Conservation (phyloP, 371 early-diverging fungal species). For the Apophysomyces trapeziformis region DNA sequence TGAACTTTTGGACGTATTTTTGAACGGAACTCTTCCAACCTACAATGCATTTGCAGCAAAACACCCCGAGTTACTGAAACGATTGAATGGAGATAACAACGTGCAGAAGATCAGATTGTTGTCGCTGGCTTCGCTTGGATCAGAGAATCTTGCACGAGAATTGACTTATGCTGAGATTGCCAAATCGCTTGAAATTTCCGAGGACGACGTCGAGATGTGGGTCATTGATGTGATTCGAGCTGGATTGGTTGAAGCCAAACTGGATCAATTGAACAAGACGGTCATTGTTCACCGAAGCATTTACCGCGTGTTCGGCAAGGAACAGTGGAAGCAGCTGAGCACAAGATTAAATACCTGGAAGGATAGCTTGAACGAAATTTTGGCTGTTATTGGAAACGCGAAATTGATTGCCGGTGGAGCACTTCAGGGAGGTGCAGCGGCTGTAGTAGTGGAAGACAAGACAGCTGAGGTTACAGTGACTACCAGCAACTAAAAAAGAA, state of each 20-base stretch:
- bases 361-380: slow-evolving; percentile 75
- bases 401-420: slow-evolving; percentile 69
- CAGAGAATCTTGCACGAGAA: slow-evolving; percentile 69
- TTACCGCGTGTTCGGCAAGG: slow-evolving; percentile 81
- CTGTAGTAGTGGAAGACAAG: slow-evolving; percentile 43
- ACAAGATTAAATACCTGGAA: slow-evolving; percentile 80
- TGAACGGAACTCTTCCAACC: slow-evolving; percentile 70
- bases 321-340: slow-evolving; percentile 82
- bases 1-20: slow-evolving; percentile 76
- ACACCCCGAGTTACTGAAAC: slow-evolving; percentile 54
- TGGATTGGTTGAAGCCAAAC: slow-evolving; percentile 92
- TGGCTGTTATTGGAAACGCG: slow-evolving; percentile 84
- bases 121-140: slow-evolving; percentile 82
- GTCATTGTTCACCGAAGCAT: slow-evolving; percentile 80
- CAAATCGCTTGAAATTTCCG: slow-evolving; percentile 71
- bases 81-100: slow-evolving; percentile 64
- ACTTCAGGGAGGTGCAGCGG: slow-evolving; percentile 43
- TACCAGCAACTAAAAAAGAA: slow-evolving; percentile 8
- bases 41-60: slow-evolving; percentile 66
- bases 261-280: slow-evolving; percentile 87
- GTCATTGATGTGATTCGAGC: slow-evolving; percentile 92
- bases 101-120: slow-evolving; percentile 86
- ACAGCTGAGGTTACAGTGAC: slow-evolving; percentile 26
- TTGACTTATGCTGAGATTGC: slow-evolving; percentile 80
- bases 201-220: slow-evolving; percentile 91